Evolutionary conservation across 1,284 basidiomycete genomes (phyloP), one percentile per base, ranked within the genome.

Genomic region (Heterobasidion annosum): DNA sequence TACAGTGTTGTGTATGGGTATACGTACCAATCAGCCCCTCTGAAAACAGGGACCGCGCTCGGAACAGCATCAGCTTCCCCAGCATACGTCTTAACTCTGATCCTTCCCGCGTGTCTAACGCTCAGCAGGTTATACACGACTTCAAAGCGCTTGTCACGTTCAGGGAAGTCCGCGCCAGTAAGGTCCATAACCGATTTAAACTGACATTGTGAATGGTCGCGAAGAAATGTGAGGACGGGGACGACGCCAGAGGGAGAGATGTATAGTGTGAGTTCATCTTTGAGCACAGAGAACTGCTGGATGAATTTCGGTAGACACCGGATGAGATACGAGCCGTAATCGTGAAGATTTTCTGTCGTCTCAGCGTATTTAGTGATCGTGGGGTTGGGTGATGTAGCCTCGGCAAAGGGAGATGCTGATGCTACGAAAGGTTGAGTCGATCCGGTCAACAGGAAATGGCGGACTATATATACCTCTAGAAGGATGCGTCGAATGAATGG

Each of bases 71-170:
- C 91, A n/a, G 91, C 85, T 72, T 99, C 97, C 61, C 91, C 90
- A 57, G 94, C 93, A 69, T 97, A 98, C 0, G 97, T 98, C 82
- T 99, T 99, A 63, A 99, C 94, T 54, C 97, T 78, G 67, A 99
- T 92, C 60, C 97, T 80, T 34, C 85, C 84, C 50, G 77, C 81
- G 60, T 82, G 73, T 66, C 79, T 79, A 63, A 94, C 73, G 64
- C 91, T 94, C 61, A 99, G 76, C 60, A 99, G 74, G 74, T 99
- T 91, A 74, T 99, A 99, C 37, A 97, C 93, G 54, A 99, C 85
- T 76, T 99, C 97, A 71, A 99, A 99, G 56, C 97, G 83, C 70
- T 95, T 91, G 62, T 90, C 83, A 59, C 91, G 79, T 64, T 95
- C 93, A 1, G 97, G 97, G 68, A 86, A 98, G 75, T 99, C 97